Evolutionary conservation across 306 rosid genomes (phyloP), one percentile per base, ranked within the genome.

Genomic region (Senna tora): DNA sequence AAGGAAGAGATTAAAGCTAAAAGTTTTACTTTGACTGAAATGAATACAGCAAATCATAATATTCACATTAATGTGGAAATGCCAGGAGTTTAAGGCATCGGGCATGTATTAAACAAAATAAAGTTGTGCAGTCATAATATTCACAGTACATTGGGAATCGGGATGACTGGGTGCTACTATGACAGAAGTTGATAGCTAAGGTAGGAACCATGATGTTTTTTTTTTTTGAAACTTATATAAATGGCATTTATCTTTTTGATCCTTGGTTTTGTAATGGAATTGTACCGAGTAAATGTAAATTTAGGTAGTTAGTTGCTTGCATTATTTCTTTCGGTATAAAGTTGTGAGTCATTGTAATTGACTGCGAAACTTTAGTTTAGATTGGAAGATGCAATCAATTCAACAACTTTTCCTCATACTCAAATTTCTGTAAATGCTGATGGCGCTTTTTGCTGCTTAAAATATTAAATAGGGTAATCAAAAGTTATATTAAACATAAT

Each of bases 231-330:
- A 70, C 58, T 80, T 80, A 77, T 80, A 72, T 79, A 73, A 60
- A 69, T 76, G 22, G 42, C 55, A 53, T 74, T 79, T 59, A 30
- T 76, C 55, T 72, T 80, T 71, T 81, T 73, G 49, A 67, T 73
- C 78, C 78, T 47, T 79, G 86, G 87, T 74, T 80, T 83, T 89
- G 93, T 84, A 84, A 81, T 83, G 85, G 77, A 88, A 80, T 78
- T 77, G 80, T 78, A 71, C 86, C 76, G 84, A 87, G 83, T 67
- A 61, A 80, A 59, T 91, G 97, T 91, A 91, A 83, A 91, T 88
- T 84, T 88, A 85, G 86, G 84, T 75, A 78, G 79, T 79, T 76
- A 79, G 79, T 75, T 80, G 83, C 72, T 84, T 84, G 88, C 70
- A 73, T 76, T 78, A 75, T 65, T 83, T 77, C 34, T 78, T 72